Evolutionary conservation across 1,284 basidiomycete genomes (phyloP).

Genomic region (Ustilago sp.): DNA sequence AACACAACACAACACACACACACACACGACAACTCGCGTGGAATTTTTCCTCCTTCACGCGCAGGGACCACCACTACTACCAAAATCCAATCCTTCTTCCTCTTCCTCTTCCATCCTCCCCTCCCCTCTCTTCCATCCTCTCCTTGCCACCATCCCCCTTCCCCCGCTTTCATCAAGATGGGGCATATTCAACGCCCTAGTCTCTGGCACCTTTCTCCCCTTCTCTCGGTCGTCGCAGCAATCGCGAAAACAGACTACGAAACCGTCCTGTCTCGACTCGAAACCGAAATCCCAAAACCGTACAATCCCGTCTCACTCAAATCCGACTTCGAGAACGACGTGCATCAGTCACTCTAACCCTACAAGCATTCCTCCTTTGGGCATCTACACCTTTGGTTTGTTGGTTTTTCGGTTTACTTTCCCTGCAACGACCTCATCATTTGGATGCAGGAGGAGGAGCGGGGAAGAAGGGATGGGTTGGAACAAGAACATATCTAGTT

Average conservation of each 20-base stretch:
- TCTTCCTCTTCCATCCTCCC: not conserved
- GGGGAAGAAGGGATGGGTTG: slow-evolving; percentile 1
- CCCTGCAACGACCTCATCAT: slow-evolving; percentile 9
- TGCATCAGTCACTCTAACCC: slow-evolving; percentile 81
- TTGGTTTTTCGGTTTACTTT: slow-evolving; percentile 74
- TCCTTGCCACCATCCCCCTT: not conserved
- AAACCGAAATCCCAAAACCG: slow-evolving; percentile 71
- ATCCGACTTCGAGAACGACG: slow-evolving; percentile 87
- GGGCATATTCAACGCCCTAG: slow-evolving; percentile 53
- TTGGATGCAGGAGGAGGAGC: slow-evolving; percentile 10
- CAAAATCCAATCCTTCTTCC: not conserved
- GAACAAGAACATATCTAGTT: slow-evolving; percentile 12
- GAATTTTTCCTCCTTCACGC: not conserved
- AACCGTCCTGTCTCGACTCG: slow-evolving; percentile 72
- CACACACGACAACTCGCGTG: slow-evolving; percentile 8
- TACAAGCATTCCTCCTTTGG: slow-evolving; percentile 86
- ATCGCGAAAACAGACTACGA: slow-evolving; percentile 72
- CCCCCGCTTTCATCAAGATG: slow-evolving; percentile 18
- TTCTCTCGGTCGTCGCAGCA: slow-evolving; percentile 43
- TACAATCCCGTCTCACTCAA: slow-evolving; percentile 83
- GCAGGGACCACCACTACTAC: slow-evolving; percentile 4
- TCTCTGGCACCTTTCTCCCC: slow-evolving; percentile 41
- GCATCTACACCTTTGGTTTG: slow-evolving; percentile 83
- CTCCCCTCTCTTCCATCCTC: not conserved
- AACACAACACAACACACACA: slow-evolving; percentile 10